Evolutionary conservation across 202 grass and related monocot genomes (phyloP), one percentile per base, ranked within the genome.

Genomic region (Eragrostis tef): DNA sequence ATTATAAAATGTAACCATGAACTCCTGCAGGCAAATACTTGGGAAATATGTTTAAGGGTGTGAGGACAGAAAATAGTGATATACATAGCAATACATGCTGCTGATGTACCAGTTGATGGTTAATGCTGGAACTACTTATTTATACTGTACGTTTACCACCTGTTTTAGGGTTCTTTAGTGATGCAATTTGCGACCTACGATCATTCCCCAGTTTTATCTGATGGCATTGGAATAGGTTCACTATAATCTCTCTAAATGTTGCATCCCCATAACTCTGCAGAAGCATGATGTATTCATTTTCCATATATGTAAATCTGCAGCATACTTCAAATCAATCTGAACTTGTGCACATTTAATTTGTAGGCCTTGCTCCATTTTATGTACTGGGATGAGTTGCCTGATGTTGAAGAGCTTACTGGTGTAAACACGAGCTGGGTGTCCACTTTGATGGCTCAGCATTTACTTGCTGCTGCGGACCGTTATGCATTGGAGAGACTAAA

Each of bases 401-500:
- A 95, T 75, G 79, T 99, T 43, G 96, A 93, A 93, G 96, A 99
- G 63, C 85, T 99, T 54, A 92, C 93, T 68, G 96, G 96, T 75
- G 56, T 96, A 26, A 93, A 93, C 67, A 88, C 90, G 45, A 96
- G 85, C 49, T 99, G 90, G 87, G 90, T 90, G 5, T 96, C 93
- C 57, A 99, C 96, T 71, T 87, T 96, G 87, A 96, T 99, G 87
- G 92, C 96, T 70, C 96, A 99, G 74, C 96, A 99, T 83, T 90
- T 99, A 62, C 89, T 99, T 83, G 96, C 96, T 66, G 90, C 96
- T 63, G 96, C 96, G 6, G 96, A 99, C 52, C 89, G 96, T 39
- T 99, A 99, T 88, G 96, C 96, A 8, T 63, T 99, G 73, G 96
- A 99, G 81, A 96, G 93, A 93, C 86, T 99, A 82, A 99, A 99